phyloP scores from a whole-genome alignment of 148 eudicot genomes.

The Arctostaphylos glauca region DNA sequence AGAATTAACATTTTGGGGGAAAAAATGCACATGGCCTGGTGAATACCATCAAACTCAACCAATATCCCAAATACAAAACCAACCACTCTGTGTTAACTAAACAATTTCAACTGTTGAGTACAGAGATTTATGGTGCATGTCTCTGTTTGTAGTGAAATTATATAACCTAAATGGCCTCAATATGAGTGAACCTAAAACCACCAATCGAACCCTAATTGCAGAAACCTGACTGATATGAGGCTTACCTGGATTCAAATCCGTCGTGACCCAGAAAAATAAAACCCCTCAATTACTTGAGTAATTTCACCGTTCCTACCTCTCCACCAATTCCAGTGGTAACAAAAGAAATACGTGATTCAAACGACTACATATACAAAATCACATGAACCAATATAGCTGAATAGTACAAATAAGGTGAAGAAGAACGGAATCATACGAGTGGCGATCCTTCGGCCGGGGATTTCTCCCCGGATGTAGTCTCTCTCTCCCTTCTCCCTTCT shows the following conservation, averaged over 20 bases:
- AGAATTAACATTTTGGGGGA: background rate
- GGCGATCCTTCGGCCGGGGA: background rate
- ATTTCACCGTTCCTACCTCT: background rate
- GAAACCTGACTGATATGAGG: background rate
- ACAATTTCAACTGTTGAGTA: background rate
- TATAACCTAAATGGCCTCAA: background rate
- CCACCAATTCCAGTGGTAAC: background rate
- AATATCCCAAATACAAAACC: background rate
- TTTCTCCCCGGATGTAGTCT: background rate
- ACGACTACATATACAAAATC: background rate
- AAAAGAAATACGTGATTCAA: background rate
- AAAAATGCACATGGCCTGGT: background rate
- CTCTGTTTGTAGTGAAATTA: background rate
- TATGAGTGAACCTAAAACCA: constrained; percentile 4
- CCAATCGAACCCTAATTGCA: background rate
- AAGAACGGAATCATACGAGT: background rate
- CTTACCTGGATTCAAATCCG: constrained; percentile 5
- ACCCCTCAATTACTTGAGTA: constrained; percentile 9
- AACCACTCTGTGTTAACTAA: background rate
- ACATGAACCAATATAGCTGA: background rate
- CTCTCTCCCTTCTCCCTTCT: background rate
- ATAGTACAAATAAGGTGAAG: background rate
- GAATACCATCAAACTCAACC: background rate
- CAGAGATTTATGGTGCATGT: background rate
- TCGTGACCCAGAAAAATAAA: constrained; percentile 5